These are phyloP conservation scores for Backusella psychrophila DNA, from an alignment of 192 early-diverging fungal species.

Conservation along the genomic window DNA sequence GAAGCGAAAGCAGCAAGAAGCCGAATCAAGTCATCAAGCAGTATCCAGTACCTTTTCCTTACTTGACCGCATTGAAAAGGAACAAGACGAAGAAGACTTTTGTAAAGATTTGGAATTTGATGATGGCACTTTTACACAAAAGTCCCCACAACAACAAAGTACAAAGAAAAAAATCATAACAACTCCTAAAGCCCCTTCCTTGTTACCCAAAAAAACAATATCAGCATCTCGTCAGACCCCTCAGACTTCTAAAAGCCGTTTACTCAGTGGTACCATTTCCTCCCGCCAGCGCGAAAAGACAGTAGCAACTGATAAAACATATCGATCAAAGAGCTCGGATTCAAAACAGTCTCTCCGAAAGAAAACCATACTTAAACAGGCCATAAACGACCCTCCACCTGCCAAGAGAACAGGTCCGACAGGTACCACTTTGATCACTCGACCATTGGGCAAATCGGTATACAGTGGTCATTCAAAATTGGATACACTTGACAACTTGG, in stretches of 20 bases:
- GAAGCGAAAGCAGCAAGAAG: not conserved
- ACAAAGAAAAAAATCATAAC: not conserved
- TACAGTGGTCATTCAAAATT: not conserved
- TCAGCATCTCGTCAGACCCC: not conserved
- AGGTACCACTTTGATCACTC: not conserved
- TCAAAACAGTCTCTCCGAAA: not conserved
- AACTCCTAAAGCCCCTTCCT: not conserved
- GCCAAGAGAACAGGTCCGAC: not conserved
- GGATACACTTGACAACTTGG: slow-evolving; percentile 13
- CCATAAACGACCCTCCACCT: not conserved
- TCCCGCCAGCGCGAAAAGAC: slow-evolving; percentile 7
- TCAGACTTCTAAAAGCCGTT: not conserved
- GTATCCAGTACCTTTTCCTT: not conserved
- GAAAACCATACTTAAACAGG: not conserved
- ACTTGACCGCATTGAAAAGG: not conserved
- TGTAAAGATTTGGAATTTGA: not conserved
- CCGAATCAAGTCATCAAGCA: not conserved
- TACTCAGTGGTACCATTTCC: not conserved
- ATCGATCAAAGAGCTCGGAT: not conserved
- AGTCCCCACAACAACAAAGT: not conserved
- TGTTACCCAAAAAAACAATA: not conserved
- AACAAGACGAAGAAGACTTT: slow-evolving; percentile 13
- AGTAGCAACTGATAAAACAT: not conserved
- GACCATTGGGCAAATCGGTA: not conserved
- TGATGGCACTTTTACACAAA: not conserved